Conservation (phyloP, 208 protist species). For the Trypanosoma lewisi region DNA sequence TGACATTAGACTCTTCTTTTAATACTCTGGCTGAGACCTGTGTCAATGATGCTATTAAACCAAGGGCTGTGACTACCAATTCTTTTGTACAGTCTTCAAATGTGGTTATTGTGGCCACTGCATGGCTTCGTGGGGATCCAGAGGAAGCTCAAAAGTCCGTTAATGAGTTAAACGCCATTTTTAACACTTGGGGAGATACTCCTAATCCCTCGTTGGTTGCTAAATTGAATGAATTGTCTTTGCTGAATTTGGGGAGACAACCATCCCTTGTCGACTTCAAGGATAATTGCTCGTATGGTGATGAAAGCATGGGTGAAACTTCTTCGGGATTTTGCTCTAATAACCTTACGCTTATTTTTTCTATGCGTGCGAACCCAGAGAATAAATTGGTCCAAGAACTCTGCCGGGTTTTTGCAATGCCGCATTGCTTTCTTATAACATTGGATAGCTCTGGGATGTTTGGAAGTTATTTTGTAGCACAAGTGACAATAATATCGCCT, state of each 20-base stretch:
- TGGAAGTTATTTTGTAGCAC: neutral
- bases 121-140: slow-evolving; percentile 35
- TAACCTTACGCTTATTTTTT: slow-evolving; percentile 19
- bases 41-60: slow-evolving; percentile 28
- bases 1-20: slow-evolving; percentile 26
- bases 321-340: slow-evolving; percentile 15
- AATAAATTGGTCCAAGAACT: slow-evolving; percentile 1
- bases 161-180: slow-evolving; percentile 27
- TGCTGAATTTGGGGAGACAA: slow-evolving; percentile 39
- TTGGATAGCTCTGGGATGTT: neutral
- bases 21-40: slow-evolving; percentile 16
- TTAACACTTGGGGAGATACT: slow-evolving; percentile 18
- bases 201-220: slow-evolving; percentile 11
- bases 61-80: slow-evolving; percentile 10
- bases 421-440: slow-evolving; percentile 18
- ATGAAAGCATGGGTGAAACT: neutral
- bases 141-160: slow-evolving; percentile 17
- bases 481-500: slow-evolving; percentile 20
- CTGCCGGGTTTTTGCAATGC: slow-evolving; percentile 19
- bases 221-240: slow-evolving; percentile 36
- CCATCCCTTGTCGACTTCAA: slow-evolving; percentile 36
- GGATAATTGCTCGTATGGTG: slow-evolving; percentile 34
- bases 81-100: slow-evolving; percentile 28
- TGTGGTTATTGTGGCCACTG: slow-evolving; percentile 32
- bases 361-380: slow-evolving; percentile 10